Base-by-base conservation (phyloP, 2,329 filamentous ascomycete species). In the Aspergillus sp. region DNA sequence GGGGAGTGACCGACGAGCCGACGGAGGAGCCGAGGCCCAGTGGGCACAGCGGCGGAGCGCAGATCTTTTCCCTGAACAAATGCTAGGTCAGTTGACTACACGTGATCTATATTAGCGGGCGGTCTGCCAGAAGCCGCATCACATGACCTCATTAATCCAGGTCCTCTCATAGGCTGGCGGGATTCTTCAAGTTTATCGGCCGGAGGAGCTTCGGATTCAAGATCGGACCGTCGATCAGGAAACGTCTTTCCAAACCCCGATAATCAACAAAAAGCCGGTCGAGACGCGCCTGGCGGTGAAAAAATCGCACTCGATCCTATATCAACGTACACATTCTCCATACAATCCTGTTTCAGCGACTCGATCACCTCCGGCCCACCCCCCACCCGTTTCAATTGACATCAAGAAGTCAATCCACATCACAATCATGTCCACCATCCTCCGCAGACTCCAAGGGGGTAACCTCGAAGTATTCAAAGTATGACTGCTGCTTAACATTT, bases 401-500 rank as follows among this genome's bases (percentile, higher is more conserved):
- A 49, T 22, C 54, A 30, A 30, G 49, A 41, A 17, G 56, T 39
- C 42, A 34, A 60, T n/a, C 47, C 48, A 48, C 43, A 43, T 24
- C 47, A 43, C 45, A 20, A 70, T 53, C 61, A 76, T 78, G 71
- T 70, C 75, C 44, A 64, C 68, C 77, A 68, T 72, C 54, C 69
- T 77, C 56, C 70, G 72, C 73, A 81, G 70, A 65, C 83, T 96
- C 86, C 90, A 85, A 52, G 91, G 93, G 53, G 85, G 93, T 26
- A 97, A 96, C 75, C 85, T 98, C 58, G 93, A 98, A 81, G 86
- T 97, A 64, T 93, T 96, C 84, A 98, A 97, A 81, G 93, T 95
- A 78, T 56, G 74, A 63, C 13, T 2, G 15, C 12, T 30, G 6
- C 20, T 18, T 13, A 30, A 8, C 8, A 41, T 32, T 44, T 42